Evolutionary conservation across 164 flowering plant genomes (phyloP), one percentile per base, ranked within the genome.

Genomic region (Amborella trichopoda): DNA sequence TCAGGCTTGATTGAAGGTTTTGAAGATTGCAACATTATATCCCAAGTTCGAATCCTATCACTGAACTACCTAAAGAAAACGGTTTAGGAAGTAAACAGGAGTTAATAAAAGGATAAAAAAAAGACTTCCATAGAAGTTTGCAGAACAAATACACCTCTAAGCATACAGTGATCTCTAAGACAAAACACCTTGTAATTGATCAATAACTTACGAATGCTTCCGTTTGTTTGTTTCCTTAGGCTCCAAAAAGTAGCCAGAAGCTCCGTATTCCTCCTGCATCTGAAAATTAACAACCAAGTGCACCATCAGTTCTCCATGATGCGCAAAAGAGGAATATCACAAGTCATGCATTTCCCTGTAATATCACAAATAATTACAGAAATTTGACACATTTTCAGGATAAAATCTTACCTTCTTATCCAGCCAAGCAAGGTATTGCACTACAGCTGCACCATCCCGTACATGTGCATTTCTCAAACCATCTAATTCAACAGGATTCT

Each of bases 381-480:
- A 37, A 37, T 18, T 8, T 37, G 19, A 37, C n/a, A 37, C 36
- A 32, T 10, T 11, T 32, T 32, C 36, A 32, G 1, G n/a, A 10
- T n/a, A 32, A 10, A 2, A 43, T 1, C 36, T 18, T 60, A 86
- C 98, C 90, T 87, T 81, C 62, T 67, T 69, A 66, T 91, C 99
- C 58, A 87, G 75, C 96, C 99, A 91, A 40, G 59, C 78, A 67
- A 87, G 78, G 68, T 71, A 91, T 53, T 91, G 95, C 59, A 91
- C 99, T 54, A 91, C 88, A 53, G 99, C 95, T 48, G 94, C 96
- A 50, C 99, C 99, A 73, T 91, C 99, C 34, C 96, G 81, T 34
- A 91, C 53, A 42, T 91, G 99, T 18, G 87, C 80, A 23, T 80
- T 80, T 57, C 72, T 88, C 52, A 84, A 53, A 20, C 99, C 96